These are phyloP conservation scores for Entomortierella lignicola DNA, from an alignment of 192 early-diverging fungal species.

Conservation along the genomic window DNA sequence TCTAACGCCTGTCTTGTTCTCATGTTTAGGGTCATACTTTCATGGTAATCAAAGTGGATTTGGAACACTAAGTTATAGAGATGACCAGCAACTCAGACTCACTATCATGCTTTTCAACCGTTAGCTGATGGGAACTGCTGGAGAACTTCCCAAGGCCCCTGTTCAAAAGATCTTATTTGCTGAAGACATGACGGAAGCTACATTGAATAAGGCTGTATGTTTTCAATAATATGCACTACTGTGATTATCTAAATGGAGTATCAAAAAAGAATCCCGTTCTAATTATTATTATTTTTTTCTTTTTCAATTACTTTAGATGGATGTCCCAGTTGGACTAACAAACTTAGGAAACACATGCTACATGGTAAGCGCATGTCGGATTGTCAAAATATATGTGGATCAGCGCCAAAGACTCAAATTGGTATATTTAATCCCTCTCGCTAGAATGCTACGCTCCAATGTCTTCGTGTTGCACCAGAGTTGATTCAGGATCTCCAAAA, in stretches of 20 bases:
- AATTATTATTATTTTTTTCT: no score
- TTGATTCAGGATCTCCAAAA: conserved; percentile 63
- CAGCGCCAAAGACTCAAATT: neutral
- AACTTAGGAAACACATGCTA: conserved; percentile 96
- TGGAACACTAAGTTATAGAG: no score
- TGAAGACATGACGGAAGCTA: conserved; percentile 93
- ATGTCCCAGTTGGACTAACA: conserved; percentile 89
- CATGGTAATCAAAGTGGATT: no score
- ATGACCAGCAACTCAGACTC: no score
- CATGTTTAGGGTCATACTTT: conserved; percentile 38
- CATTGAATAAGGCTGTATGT: conserved; percentile 86
- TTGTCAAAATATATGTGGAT: neutral
- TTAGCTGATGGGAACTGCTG: conserved; percentile 96
- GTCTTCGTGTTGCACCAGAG: conserved; percentile 89
- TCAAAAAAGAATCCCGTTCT: no score
- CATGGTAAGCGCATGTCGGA: conserved; percentile 56
- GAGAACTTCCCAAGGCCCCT: conserved; percentile 91
- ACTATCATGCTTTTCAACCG: no score
- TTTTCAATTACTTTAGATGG: conserved; percentile 73
- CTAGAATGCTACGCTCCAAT: conserved; percentile 93
- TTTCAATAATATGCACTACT: neutral
- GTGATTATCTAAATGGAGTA: neutral
- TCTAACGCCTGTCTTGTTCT: neutral
- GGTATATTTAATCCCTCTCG: conserved; percentile 15
- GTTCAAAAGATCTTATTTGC: conserved; percentile 77